Evolutionary conservation across 352 stramenopile species (phyloP), one percentile per base, ranked within the genome.

Genomic region (Phytopythium oedochilum): DNA sequence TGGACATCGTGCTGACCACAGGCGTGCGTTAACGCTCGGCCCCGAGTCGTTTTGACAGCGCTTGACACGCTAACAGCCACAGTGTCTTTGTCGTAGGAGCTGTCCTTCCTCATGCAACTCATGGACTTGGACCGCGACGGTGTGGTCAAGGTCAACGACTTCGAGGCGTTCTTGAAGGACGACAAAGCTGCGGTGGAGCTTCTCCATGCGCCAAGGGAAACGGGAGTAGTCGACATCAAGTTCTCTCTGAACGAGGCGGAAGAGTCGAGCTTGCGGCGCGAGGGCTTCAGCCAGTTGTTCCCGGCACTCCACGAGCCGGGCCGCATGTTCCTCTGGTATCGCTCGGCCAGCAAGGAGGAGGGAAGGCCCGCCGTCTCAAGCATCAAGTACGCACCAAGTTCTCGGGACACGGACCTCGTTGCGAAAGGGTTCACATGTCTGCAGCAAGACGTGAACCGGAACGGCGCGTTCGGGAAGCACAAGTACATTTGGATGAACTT

Each of bases 401-500:
- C 76, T 12, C 68, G 77, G 11, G 83, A 93, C 55, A 87, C 75
- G n/a, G 77, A 89, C 1, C 61, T 93, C 9, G 77, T 91, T 14
- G 72, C 76, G 2, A 87, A 83, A 50, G 80, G 83, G 9, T 93
- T 75, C 55, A 88, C 80, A 1, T 90, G 80, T 36, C 57, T 93
- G n/a, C 69, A 85, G 35, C 81, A 91, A 56, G 75, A 91, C 56
- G 66, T 91, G 18, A 85, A 85, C 48, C 63, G 75, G 29, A 71
- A 65, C 15, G 78, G 78, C 9, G 53, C 66, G 4, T 91, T 91
- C 44, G 77, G 76, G 6, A 87, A 87, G 50, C 78, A 82, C 57
- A 88, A 86, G 62, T 91, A 86, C 55, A 85, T 91, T 35, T 91
- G 81, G 81, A 63, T 81, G 3, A 88, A 71, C 42, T 71, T 84